These are phyloP conservation scores for Epichloe festucae DNA, from an alignment of 2,329 filamentous ascomycete genomes.

Conservation along the genomic window DNA sequence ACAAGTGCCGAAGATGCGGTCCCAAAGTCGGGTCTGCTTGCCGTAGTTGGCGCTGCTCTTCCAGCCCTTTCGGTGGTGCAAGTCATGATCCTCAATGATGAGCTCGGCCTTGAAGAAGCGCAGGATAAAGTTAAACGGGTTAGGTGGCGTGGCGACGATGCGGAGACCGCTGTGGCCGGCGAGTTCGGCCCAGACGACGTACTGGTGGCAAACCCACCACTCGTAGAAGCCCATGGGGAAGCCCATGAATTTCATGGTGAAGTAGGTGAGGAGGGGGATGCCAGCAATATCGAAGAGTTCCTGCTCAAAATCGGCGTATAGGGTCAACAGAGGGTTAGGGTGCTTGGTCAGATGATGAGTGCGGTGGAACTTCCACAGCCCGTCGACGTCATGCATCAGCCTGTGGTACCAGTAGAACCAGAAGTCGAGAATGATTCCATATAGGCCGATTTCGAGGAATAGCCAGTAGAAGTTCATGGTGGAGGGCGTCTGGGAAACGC, in stretches of 20 bases:
- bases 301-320: constrained; percentile 5
- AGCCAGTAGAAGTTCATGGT: constrained; percentile 1
- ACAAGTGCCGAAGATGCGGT: constrained; percentile 4
- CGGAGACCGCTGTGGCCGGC: constrained; percentile 5
- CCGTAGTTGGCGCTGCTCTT: constrained; percentile 6
- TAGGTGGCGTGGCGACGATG: constrained; percentile 1
- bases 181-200: constrained; percentile 4
- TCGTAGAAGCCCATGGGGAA: constrained; percentile 6
- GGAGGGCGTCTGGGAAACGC: not conserved
- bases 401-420: constrained; percentile 8
- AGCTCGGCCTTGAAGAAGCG: constrained; percentile 1
- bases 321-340: constrained; percentile 3
- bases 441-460: constrained; percentile 1
- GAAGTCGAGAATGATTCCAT: constrained; percentile 4
- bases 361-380: constrained; percentile 5
- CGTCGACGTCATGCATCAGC: constrained; percentile 4
- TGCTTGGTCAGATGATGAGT: constrained; percentile 7
- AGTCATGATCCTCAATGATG: constrained; percentile 6
- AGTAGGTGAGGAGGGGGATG: constrained; percentile 4
- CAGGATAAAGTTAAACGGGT: constrained; percentile 4
- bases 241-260: constrained; percentile 4
- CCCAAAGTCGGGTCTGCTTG: constrained; percentile 6
- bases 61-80: constrained; percentile 6
- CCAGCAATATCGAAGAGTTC: constrained; percentile 5
- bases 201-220: constrained; percentile 7